Conservation (phyloP, 2,329 filamentous ascomycete species). For the Cordyceps fumosorosea region DNA sequence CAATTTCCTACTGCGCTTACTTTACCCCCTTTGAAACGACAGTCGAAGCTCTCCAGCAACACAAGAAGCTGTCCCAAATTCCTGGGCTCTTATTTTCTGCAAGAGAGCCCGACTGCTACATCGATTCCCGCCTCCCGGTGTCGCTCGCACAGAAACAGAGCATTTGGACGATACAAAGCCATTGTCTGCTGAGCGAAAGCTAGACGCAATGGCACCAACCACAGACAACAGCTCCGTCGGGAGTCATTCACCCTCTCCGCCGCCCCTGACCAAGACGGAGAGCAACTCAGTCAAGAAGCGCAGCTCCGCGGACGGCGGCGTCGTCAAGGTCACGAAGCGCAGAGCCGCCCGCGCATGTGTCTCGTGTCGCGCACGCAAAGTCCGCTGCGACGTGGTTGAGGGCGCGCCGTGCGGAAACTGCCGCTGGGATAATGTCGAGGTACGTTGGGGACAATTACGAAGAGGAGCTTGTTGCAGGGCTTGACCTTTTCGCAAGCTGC, state of each 20-base stretch:
- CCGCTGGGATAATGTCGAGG: slow-evolving; percentile 68
- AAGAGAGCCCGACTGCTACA: neutral
- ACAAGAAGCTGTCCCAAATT: neutral
- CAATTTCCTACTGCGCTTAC: neutral
- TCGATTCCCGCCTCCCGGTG: neutral
- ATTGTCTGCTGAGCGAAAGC: neutral
- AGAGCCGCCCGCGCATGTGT: slow-evolving; percentile 88
- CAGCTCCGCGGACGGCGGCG: slow-evolving; percentile 24
- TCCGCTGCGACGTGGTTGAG: slow-evolving; percentile 89
- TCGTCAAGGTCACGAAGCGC: slow-evolving; percentile 58
- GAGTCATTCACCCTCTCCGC: slow-evolving; percentile 25
- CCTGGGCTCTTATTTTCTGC: neutral
- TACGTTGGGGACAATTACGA: slow-evolving; percentile 19
- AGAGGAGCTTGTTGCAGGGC: neutral
- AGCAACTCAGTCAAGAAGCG: slow-evolving; percentile 24
- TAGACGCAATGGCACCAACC: slow-evolving; percentile 2
- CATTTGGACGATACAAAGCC: neutral
- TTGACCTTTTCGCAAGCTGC: neutral
- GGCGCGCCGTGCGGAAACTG: slow-evolving; percentile 84
- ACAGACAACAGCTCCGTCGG: slow-evolving; percentile 19
- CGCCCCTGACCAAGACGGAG: slow-evolving; percentile 21
- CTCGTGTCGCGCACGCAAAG: slow-evolving; percentile 81
- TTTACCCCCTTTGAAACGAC: neutral
- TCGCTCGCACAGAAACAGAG: neutral
- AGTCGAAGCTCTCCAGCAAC: neutral